Evolutionary conservation across 2,329 filamentous ascomycete species (phyloP), one percentile per base, ranked within the genome.

Genomic region (Aspergillus ruber): DNA sequence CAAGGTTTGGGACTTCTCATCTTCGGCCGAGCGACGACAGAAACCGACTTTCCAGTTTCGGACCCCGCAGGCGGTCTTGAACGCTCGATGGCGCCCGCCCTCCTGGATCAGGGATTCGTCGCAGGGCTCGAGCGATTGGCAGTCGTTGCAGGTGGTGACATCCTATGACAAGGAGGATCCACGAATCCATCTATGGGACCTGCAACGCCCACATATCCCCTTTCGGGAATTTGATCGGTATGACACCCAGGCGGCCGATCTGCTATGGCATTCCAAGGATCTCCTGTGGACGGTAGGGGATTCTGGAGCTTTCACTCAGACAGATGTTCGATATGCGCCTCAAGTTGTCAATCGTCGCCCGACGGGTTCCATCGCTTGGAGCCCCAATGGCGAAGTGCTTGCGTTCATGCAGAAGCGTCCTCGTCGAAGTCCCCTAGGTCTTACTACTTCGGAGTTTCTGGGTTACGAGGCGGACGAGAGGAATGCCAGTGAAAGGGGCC

Each of bases 191-290:
- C 65, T 84, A 3, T 85, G 82, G 82, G 82, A 85, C 61, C 75
- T 84, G 53, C 76, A 80, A 33, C 73, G 82, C 29, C 80, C 81
- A 5, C 72, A 76, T 55, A 65, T 84, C n/a, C 82, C 82, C 1
- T 83, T 80, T 56, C 74, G 79, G 38, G 81, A 83, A 57, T 74
- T 84, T 52, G 73, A 76, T 58, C 75, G 74, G 47, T 79, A 81
- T 56, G 68, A 73, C 42, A 74, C 71, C 4, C 73, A 77, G 13
- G 74, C 80, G 17, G 76, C 79, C 20, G 82, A 84, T 56, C 67
- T 85, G 61, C 70, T 84, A 13, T 85, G 74, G 82, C 79, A 80
- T 56, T 82, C 80, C 44, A 79, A 81, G 62, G 80, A 84, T 60
- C 68, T 81, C 6, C 68, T 85, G 33, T 85, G 82, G 82, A 82